Percentiles rank a stretch among this genome's conserved stretches.
Conservation (phyloP, 306 rosid species). For the Fragaria iinumae region DNA sequence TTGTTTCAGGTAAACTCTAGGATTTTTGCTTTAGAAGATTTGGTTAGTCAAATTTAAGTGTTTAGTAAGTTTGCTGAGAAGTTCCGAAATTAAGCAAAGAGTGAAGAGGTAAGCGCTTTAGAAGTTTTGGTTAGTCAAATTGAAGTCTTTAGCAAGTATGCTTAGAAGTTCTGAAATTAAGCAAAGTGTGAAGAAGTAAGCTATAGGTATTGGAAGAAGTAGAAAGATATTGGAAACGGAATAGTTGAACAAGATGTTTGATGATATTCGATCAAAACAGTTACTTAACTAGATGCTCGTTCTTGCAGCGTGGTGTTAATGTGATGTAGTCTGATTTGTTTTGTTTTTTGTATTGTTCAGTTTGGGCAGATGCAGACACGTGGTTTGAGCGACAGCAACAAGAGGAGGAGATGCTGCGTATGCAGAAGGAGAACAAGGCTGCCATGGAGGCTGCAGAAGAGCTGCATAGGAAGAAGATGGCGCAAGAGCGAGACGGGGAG, state of each 20-base stretch:
- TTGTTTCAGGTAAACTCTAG: no score
- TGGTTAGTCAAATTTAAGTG: no score
- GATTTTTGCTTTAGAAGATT: no score
- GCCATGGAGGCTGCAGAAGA: slow-evolving; percentile 91
- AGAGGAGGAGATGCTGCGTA: slow-evolving; percentile 86
- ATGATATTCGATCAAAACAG: neutral
- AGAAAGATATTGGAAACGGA: no score
- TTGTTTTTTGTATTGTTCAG: slow-evolving; percentile 34
- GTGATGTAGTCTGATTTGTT: neutral
- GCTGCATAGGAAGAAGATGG: slow-evolving; percentile 66
- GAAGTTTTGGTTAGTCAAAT: neutral
- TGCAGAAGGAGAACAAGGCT: slow-evolving; percentile 81
- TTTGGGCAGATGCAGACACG: slow-evolving; percentile 99
- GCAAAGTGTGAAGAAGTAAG: neutral
- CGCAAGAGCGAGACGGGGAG: slow-evolving; percentile 79
- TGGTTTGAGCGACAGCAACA: slow-evolving; percentile 98
- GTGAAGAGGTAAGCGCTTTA: no score
- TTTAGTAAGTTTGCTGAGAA: no score
- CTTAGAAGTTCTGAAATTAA: neutral
- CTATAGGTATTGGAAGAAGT: neutral
- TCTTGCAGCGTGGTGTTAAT: neutral
- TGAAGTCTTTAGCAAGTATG: neutral
- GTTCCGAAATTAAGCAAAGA: no score
- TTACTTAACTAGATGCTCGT: neutral
- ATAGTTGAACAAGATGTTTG: neutral